Base-by-base conservation (phyloP, 768 basidiomycete species). In the Chalciporus sphaerocephalus region DNA sequence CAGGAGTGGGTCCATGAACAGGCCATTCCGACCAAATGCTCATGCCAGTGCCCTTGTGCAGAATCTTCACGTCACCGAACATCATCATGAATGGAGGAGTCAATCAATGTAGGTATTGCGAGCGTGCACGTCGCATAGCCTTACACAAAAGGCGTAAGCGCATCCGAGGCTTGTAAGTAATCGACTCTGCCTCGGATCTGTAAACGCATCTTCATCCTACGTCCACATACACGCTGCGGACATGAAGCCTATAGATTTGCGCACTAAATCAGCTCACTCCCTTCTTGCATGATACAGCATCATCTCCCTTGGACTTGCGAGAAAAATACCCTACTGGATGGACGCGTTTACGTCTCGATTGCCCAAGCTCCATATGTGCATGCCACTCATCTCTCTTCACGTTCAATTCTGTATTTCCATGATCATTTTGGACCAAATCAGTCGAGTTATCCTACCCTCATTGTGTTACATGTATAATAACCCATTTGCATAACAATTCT, bases 51-150 rank as follows among this genome's bases (percentile, higher is more conserved):
- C 6, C 10, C 22, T 5, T 12, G 24, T 12, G 10, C 24, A 46
- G 45, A 13, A 23, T 40, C 21, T 32, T 18, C 21, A 23, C 12
- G 21, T 46, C 42, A 27, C 15, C 33, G 24, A 55, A 33, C 32
- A 28, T 32, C 23, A 22, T 41, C 24, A 42, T 50, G 37, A 18
- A 12, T 2, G 40, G 24, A 5, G 39, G 39, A 6, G 21, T 47
- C 16, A 42, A 39, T 37, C 16, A 15, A 20, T 43, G 45, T 9
- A 35, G 11, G 24, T 22, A 23, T 16, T 40, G 56, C 36, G 56
- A 45, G 18, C 39, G 34, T 18, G 24, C 20, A 18, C 44, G 23
- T 43, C 25, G 34, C 13, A 38, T 11, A 38, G 42, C 24, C 2
- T 16, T 40, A 43, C 16, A 21, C 4, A 41, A 18, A 32, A 28